phyloP scores from a whole-genome alignment of 257 asterid species.

The Plantago elongata region DNA sequence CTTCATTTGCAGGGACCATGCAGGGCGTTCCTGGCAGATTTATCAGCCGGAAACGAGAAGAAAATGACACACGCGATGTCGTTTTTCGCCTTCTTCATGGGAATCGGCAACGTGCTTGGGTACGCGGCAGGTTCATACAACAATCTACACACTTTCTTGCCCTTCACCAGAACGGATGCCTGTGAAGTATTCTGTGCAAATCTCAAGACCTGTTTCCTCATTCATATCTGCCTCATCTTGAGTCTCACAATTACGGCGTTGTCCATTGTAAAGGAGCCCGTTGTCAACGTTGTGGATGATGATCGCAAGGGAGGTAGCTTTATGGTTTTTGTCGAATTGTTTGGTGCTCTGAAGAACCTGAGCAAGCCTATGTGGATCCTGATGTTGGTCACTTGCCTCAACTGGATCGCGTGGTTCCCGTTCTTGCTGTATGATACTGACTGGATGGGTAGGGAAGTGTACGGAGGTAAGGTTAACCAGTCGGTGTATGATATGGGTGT shows the following conservation, averaged over 20 bases:
- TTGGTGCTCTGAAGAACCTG: constrained; percentile 13
- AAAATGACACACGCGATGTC: constrained; percentile 35
- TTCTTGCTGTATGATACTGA: constrained; percentile 40
- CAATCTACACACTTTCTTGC: constrained; percentile 13
- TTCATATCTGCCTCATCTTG: constrained; percentile 10
- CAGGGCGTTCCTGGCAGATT: constrained; percentile 49
- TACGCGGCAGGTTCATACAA: constrained; percentile 31
- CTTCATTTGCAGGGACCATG: constrained; percentile 32
- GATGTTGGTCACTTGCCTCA: constrained; percentile 29
- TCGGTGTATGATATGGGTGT: constrained; percentile 33
- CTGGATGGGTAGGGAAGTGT: constrained; percentile 56
- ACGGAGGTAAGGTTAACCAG: constrained; percentile 28
- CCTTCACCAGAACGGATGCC: constrained; percentile 37
- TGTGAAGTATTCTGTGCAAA: constrained; percentile 43
- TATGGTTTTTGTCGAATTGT: constrained; percentile 17
- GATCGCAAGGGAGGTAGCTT: constrained; percentile 8
- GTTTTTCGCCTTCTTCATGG: constrained; percentile 40
- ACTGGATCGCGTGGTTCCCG: constrained; percentile 45
- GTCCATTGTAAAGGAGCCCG: not conserved
- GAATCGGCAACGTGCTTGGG: constrained; percentile 41
- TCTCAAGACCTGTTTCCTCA: constrained; percentile 36
- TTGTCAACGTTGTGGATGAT: not conserved
- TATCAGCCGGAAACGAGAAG: constrained; percentile 23
- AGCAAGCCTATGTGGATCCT: constrained; percentile 27
- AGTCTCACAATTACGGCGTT: not conserved